Conservation (phyloP, 768 basidiomycete species). For the Pholiota conissans region DNA sequence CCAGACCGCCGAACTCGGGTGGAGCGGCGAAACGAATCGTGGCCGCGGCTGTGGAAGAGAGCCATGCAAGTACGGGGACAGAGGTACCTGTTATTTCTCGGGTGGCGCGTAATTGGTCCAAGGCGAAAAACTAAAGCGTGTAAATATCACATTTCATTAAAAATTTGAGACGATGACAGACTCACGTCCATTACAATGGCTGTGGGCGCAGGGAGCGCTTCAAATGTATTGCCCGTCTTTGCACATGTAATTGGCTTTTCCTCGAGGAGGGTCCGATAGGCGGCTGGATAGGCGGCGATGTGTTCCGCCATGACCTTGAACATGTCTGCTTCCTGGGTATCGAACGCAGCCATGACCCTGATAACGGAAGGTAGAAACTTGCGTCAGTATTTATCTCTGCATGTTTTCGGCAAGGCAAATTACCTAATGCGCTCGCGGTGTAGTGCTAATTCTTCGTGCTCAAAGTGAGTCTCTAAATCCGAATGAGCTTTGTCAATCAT, state of each 20-base stretch:
- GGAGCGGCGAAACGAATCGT: neutral
- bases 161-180: too few relatives aligned
- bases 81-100: slow-evolving; percentile 3
- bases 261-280: slow-evolving; percentile 8
- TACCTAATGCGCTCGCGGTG: neutral
- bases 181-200: slow-evolving; percentile 10
- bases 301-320: neutral
- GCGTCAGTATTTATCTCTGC: neutral
- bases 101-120: neutral
- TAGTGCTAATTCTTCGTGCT: neutral
- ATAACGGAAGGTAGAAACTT: neutral
- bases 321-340: neutral
- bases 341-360: neutral
- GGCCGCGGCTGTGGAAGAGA: neutral
- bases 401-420: neutral
- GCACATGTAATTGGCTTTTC: slow-evolving; percentile 11
- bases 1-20: slow-evolving; percentile 5
- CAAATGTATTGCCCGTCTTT: slow-evolving; percentile 4
- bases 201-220: slow-evolving; percentile 7
- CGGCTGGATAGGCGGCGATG: neutral
- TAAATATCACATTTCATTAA: too few relatives aligned
- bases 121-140: neutral
- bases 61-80: slow-evolving; percentile 1
- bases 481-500: slow-evolving; percentile 6
- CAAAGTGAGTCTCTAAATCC: slow-evolving; percentile 7